A percentile compares a stretch with the other conserved stretches of the same genome.
Conservation (phyloP, 169 alveolate genomes). For the Miamiensis avidus region DNA sequence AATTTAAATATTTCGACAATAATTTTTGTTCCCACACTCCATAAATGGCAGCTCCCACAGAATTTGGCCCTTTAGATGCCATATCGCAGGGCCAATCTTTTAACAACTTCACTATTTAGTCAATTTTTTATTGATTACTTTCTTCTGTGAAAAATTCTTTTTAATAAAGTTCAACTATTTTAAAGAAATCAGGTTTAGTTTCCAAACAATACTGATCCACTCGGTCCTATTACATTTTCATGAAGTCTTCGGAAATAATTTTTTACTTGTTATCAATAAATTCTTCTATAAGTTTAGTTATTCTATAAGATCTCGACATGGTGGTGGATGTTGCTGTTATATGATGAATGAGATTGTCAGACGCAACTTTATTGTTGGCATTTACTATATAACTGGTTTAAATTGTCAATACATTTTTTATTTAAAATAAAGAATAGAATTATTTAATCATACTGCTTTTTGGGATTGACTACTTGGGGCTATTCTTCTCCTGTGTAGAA, state of each 20-base stretch:
- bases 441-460: slow-evolving; percentile 47
- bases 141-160: slow-evolving; percentile 1
- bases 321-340: slow-evolving; percentile 60
- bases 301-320: slow-evolving; percentile 76
- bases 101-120: not conserved
- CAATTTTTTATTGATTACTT: not conserved
- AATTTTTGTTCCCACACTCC: slow-evolving; percentile 12
- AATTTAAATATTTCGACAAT: slow-evolving; percentile 1
- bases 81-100: slow-evolving; percentile 29
- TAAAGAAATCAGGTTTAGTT: not conserved
- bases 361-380: slow-evolving; percentile 74
- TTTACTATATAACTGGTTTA: slow-evolving; percentile 62
- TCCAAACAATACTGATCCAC: slow-evolving; percentile 68
- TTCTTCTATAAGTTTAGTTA: slow-evolving; percentile 53
- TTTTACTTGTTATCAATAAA: slow-evolving; percentile 50
- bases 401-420: too few relatives aligned
- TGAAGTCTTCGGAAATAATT: slow-evolving; percentile 57
- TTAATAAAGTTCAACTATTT: slow-evolving; percentile 5
- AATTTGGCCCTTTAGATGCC: not conserved
- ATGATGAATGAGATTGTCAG: slow-evolving; percentile 60
- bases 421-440: too few relatives aligned
- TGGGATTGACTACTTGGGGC: slow-evolving; percentile 67
- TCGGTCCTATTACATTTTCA: slow-evolving; percentile 60
- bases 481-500: slow-evolving; percentile 50
- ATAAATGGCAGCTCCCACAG: slow-evolving; percentile 30